phyloP scores from a whole-genome alignment of 2,329 filamentous ascomycete genomes.

The Alternaria viburni region DNA sequence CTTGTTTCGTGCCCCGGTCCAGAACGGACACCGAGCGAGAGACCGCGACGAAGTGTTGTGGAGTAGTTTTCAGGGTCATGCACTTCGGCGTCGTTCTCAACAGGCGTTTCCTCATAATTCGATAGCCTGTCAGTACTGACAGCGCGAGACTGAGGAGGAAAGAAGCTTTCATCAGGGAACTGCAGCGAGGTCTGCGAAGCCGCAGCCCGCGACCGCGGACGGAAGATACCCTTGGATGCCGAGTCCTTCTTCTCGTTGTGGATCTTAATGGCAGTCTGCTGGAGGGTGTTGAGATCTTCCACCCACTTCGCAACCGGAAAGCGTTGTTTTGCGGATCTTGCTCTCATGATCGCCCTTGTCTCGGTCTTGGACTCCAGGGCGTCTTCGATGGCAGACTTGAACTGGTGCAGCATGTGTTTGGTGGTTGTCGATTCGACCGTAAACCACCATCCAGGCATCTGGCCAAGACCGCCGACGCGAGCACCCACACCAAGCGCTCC shows the following conservation, averaged over 20 bases:
- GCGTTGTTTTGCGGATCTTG: conserved; percentile 68
- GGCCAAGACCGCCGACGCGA: conserved; percentile 68
- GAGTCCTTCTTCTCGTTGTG: neutral
- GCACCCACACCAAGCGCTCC: conserved; percentile 71
- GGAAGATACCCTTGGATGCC: neutral
- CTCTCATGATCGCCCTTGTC: conserved; percentile 67
- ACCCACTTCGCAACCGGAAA: conserved; percentile 66
- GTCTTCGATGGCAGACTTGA: conserved; percentile 67
- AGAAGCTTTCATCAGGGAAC: neutral
- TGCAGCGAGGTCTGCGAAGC: neutral
- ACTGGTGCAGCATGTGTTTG: conserved; percentile 68
- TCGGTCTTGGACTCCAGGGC: conserved; percentile 64
- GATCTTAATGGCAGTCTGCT: neutral
- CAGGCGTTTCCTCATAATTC: neutral
- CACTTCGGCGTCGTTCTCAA: neutral
- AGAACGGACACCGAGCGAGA: neutral
- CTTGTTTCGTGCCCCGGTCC: neutral
- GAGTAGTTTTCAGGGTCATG: neutral
- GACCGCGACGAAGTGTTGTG: neutral
- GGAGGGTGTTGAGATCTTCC: neutral
- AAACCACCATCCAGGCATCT: conserved; percentile 76
- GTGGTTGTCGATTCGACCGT: conserved; percentile 70
- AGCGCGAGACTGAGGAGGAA: neutral
- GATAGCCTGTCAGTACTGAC: neutral
- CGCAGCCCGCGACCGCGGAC: neutral